Percentiles rank a stretch among this genome's conserved stretches.
Evolutionary conservation across 805 yeast genomes (phyloP).

Genomic region (Candida peoriensis): DNA sequence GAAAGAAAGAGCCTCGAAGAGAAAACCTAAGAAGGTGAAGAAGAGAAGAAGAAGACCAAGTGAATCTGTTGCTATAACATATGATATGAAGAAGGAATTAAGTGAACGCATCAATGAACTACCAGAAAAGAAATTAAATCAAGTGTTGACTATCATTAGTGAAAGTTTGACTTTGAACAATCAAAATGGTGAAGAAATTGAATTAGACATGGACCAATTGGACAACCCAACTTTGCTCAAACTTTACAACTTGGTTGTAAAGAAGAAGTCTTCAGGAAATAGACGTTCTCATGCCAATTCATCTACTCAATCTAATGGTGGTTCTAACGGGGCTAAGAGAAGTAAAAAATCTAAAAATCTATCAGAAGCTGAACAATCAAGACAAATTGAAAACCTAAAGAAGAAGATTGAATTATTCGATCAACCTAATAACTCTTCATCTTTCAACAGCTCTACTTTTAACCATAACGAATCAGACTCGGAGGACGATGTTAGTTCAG

Average conservation of each 20-base stretch:
- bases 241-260: constrained; percentile 77
- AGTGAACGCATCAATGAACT: constrained; percentile 76
- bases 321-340: constrained; percentile 17
- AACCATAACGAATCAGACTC: constrained; percentile 35
- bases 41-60: constrained; percentile 25
- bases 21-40: constrained; percentile 35
- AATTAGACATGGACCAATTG: constrained; percentile 89
- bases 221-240: constrained; percentile 79
- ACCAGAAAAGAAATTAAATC: constrained; percentile 75
- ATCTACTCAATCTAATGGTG: constrained; percentile 4
- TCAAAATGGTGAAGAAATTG: constrained; percentile 83
- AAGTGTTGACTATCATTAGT: constrained; percentile 79
- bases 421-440: constrained; percentile 15
- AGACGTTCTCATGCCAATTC: constrained; percentile 5
- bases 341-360: constrained; percentile 51
- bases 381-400: constrained; percentile 66
- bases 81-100: constrained; percentile 94
- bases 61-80: constrained; percentile 52
- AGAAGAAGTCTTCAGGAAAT: constrained; percentile 25
- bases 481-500: constrained; percentile 56
- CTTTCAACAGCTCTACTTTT: constrained; percentile 24
- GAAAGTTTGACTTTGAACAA: constrained; percentile 60
- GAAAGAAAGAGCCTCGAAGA: constrained; percentile 47
- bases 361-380: constrained; percentile 60
- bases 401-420: constrained; percentile 73